Evolutionary conservation across 1,284 basidiomycete species (phyloP), one percentile per base, ranked within the genome.

Genomic region (Cutaneotrichosporon cavernicola): DNA sequence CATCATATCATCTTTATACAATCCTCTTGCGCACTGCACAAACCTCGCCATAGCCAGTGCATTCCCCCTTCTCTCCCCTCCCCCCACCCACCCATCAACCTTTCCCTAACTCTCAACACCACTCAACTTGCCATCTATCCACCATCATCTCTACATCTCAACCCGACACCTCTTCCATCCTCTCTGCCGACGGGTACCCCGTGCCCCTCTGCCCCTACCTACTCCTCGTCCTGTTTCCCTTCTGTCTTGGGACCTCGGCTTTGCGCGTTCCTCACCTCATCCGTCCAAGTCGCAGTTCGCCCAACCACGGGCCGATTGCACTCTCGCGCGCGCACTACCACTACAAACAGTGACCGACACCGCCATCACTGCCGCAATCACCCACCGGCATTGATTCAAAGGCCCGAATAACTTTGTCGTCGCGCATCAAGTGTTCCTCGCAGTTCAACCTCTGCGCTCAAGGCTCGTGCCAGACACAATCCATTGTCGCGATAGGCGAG

Each of bases 401-500:
- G 18, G 43, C 43, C 14, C 18, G 43, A 16, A n/a, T 26, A 26
- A 18, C 14, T 4, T 46, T 4, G 43, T 46, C 38, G 38, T 40
- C 43, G 43, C 43, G 43, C 18, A n/a, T n/a, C 43, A 9, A 46
- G 43, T n/a, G 18, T 46, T 9, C 43, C 43, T 18, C 18, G 11
- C 16, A 18, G 11, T 40, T 40, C 38, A 13, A 40, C 38, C 38
- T 40, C 10, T 40, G 38, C 38, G 38, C 13, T 10, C 43, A 43
- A 18, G 6, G 43, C 43, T 46, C 43, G 43, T 46, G 43, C 43
- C 4, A 46, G 18, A 7, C 43, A 46, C 43, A 46, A n/a, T 46
- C 43, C 43, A 46, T 46, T 46, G 43, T 46, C 43, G 43, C 43
- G 43, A 46, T 46, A 46, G 18, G 43, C 18, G 43, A 46, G 43